Evolutionary conservation across 495 filamentous ascomycete genomes (phyloP).

Genomic region (Viridothelium virens): DNA sequence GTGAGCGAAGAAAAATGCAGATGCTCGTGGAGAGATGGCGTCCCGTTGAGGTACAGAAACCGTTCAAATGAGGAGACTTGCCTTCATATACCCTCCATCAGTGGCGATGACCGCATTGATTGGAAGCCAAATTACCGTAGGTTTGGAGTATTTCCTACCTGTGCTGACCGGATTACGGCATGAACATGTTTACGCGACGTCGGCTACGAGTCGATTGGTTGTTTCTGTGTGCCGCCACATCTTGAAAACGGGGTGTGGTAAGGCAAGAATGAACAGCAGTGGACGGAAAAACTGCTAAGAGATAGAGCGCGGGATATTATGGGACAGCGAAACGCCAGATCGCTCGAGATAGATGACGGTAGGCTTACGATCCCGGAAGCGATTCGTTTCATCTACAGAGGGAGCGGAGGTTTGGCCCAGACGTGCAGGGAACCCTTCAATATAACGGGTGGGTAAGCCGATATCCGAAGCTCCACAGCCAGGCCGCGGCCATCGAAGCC

Average conservation of each 20-base stretch:
- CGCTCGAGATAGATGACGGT: slow-evolving; percentile 2
- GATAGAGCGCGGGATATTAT: background rate
- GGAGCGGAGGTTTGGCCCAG: background rate
- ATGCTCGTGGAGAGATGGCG: background rate
- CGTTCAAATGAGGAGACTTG: too few relatives aligned
- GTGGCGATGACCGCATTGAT: background rate
- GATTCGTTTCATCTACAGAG: slow-evolving; percentile 10
- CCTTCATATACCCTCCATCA: background rate
- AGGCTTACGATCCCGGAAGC: background rate
- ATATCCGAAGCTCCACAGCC: background rate
- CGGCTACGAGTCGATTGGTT: background rate
- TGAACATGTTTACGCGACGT: background rate
- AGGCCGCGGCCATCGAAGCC: background rate
- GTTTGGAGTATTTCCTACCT: background rate
- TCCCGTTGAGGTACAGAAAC: background rate
- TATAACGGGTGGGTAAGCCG: background rate
- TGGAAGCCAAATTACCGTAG: slow-evolving; percentile 5
- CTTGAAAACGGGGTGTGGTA: background rate
- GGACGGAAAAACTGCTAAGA: background rate
- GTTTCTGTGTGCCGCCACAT: background rate
- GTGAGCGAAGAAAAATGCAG: background rate
- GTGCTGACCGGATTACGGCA: background rate
- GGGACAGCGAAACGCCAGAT: slow-evolving; percentile 6
- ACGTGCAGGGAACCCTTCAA: background rate
- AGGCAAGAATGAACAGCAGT: background rate